Conservation (phyloP, 192 early-diverging fungal species). For the Coemansia pectinata region DNA sequence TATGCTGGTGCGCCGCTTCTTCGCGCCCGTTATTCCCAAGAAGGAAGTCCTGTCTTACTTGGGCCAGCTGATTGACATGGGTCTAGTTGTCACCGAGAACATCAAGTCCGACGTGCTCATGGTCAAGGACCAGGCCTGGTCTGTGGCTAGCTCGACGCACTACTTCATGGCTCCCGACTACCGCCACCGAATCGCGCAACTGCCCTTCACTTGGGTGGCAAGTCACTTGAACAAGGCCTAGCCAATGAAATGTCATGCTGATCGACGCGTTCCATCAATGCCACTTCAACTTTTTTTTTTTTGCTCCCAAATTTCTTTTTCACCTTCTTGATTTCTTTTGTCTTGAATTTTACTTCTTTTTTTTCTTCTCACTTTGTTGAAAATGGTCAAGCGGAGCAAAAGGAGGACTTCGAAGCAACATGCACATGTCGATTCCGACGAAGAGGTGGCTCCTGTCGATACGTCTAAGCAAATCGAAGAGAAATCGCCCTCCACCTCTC, state of each 20-base stretch:
- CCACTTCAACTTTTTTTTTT: not conserved
- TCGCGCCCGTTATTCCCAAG: constrained; percentile 32
- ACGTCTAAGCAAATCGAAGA: not conserved
- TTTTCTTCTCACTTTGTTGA: not conserved
- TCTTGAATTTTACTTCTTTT: constrained; percentile 10
- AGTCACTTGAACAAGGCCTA: not conserved
- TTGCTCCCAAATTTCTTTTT: constrained; percentile 5
- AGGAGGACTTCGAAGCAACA: not conserved
- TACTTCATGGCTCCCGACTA: constrained; percentile 21
- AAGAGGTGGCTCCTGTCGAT: not conserved
- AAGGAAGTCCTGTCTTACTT: constrained; percentile 31
- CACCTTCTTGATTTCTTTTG: constrained; percentile 5
- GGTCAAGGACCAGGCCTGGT: not conserved
- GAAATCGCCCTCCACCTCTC: not conserved
- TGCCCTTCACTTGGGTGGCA: not conserved
- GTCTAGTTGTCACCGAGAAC: constrained; percentile 16
- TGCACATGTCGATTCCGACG: not conserved
- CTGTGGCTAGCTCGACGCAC: constrained; percentile 15
- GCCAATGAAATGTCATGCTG: not conserved
- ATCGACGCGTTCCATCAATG: not conserved
- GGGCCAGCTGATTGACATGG: constrained; percentile 19
- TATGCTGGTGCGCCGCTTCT: constrained; percentile 33
- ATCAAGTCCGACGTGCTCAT: not conserved
- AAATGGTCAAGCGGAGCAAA: constrained; percentile 4
- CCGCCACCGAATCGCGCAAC: not conserved